Conservation (phyloP, 1,139 yeast species). For the Blastobotrys petasosporus region DNA sequence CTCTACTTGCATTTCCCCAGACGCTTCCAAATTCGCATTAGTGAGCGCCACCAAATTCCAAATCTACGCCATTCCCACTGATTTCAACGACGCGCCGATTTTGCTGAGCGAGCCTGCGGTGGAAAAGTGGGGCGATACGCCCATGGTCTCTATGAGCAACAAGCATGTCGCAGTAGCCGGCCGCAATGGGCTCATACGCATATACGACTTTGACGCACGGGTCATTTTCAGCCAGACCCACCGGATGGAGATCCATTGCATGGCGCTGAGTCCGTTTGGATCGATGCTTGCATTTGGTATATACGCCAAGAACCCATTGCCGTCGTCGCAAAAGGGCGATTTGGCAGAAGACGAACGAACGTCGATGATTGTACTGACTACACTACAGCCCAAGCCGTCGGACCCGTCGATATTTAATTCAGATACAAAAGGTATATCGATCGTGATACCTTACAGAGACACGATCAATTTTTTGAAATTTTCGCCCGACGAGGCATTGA, state of each 20-base stretch:
- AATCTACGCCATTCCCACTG: slow-evolving; percentile 48
- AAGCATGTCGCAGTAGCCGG: slow-evolving; percentile 64
- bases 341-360: background rate
- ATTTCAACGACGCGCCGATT: slow-evolving; percentile 45
- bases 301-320: slow-evolving; percentile 24
- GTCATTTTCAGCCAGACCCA: slow-evolving; percentile 71
- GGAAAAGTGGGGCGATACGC: slow-evolving; percentile 48
- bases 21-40: slow-evolving; percentile 55
- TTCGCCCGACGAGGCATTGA: slow-evolving; percentile 60
- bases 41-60: slow-evolving; percentile 68
- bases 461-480: slow-evolving; percentile 71
- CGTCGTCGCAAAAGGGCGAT: background rate
- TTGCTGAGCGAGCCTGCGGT: slow-evolving; percentile 45
- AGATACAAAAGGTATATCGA: slow-evolving; percentile 53
- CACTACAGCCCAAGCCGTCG: slow-evolving; percentile 2
- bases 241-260: slow-evolving; percentile 71
- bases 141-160: slow-evolving; percentile 59
- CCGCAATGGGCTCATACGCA: slow-evolving; percentile 55
- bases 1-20: slow-evolving; percentile 61
- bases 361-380: slow-evolving; percentile 11
- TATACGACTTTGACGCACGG: slow-evolving; percentile 48
- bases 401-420: slow-evolving; percentile 4
- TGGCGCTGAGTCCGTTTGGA: slow-evolving; percentile 63
- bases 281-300: slow-evolving; percentile 71
- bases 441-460: slow-evolving; percentile 79